These are phyloP conservation scores for Tricladium varicosporioides DNA, from an alignment of 2,329 filamentous ascomycete genomes.

Conservation along the genomic window DNA sequence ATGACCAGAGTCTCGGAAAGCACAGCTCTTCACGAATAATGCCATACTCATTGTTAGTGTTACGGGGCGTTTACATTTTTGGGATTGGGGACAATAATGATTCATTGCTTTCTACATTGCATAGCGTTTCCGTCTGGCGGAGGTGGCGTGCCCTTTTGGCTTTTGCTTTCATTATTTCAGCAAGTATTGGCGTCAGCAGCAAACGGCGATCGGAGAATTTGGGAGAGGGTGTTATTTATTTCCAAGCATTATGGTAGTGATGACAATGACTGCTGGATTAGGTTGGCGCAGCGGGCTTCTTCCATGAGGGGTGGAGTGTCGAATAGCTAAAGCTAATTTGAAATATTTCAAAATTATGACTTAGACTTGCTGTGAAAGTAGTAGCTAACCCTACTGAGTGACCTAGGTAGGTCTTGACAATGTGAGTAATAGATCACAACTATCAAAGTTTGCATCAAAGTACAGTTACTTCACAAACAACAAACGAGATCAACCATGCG, in stretches of 20 bases:
- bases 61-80: neutral
- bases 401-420: too few relatives aligned
- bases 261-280: too few relatives aligned
- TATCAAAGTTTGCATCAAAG: too few relatives aligned
- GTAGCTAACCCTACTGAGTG: too few relatives aligned
- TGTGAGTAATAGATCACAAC: too few relatives aligned
- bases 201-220: neutral
- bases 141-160: constrained; percentile 1
- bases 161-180: neutral
- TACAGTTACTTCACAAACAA: too few relatives aligned
- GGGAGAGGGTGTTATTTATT: neutral
- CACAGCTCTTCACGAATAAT: neutral
- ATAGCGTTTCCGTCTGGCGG: constrained; percentile 20
- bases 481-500: too few relatives aligned
- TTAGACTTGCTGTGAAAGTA: too few relatives aligned
- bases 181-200: neutral
- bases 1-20: neutral
- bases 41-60: neutral
- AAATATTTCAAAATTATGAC: too few relatives aligned
- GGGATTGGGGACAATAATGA: neutral
- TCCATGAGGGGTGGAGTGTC: too few relatives aligned
- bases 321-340: too few relatives aligned
- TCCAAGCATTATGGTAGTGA: neutral
- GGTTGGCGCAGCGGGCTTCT: too few relatives aligned
- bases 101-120: constrained; percentile 2